Base-by-base conservation (phyloP, 139 green algal species). In the Protoeuglena noctilucae region DNA sequence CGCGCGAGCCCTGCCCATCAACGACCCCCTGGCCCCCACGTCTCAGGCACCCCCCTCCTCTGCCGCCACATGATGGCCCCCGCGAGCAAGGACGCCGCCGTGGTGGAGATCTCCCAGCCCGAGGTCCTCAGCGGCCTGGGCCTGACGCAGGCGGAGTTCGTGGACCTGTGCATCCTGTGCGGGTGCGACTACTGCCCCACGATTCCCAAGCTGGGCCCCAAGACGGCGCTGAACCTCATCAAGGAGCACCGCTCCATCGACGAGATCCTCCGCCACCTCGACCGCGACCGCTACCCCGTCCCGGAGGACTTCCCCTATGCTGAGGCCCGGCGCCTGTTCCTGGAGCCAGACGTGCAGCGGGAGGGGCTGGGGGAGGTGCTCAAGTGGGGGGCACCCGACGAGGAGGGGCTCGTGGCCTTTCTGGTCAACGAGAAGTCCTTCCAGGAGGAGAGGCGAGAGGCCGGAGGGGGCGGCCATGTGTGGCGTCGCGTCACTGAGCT, bases 121-220 rank as follows among this genome's bases (percentile, higher is more conserved):
- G 57, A 66, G 58, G 69, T 81, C 46, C 54, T 93, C 29, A 48
- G 74, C 41, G 80, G 66, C 23, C 76, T 95, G 45, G 64, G 54
- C 6, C 16, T 93, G 19, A 76, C 51, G 9, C 46, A 63, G n/a
- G 75, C 91, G 1, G 67, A 95, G 69, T 99, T 99, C 58, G 78
- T 96, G 14, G 91, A 99, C 65, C 43, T 99, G n/a, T 99, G 91
- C 78, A 96, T 97, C 58, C 68, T 97, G 34, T 93, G 82, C 64
- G 91, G 91, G 29, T 97, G 91, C 67, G 91, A 98, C 65, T 97
- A 97, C 61, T 79, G 64, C 39, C 66, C 69, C 48, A 87, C 70
- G 54, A 96, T 99, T 63, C 57, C 51, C 29, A 81, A 75, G 40
- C 81, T 93, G 26, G 80, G 88, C 3, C 76, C 85, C 0, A 69